phyloP scores from a whole-genome alignment of 495 filamentous ascomycete genomes.

The Collariella sp. region DNA sequence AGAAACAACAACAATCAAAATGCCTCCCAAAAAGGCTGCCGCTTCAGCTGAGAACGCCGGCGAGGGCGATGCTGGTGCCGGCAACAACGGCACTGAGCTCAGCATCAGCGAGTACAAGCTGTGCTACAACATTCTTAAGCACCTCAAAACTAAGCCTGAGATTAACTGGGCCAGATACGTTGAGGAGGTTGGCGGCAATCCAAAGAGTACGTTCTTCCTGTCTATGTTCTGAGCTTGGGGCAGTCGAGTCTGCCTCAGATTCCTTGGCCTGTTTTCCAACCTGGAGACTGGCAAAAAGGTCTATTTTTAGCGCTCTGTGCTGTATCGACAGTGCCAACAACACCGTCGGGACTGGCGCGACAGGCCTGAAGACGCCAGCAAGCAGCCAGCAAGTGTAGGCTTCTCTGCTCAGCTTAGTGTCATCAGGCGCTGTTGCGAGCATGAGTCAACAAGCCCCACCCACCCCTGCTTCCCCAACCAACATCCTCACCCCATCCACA shows the following conservation, averaged over 20 bases:
- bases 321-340: too few relatives aligned
- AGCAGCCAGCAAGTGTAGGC: too few relatives aligned
- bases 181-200: not conserved
- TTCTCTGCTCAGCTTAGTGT: too few relatives aligned
- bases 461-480: not conserved
- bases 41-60: not conserved
- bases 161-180: conserved; percentile 4
- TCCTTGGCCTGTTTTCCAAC: not conserved
- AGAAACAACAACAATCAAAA: not conserved
- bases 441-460: not conserved
- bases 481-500: not conserved
- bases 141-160: conserved; percentile 6
- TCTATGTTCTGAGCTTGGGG: not conserved
- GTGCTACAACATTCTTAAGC: not conserved
- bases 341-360: not conserved
- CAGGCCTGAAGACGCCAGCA: too few relatives aligned
- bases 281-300: too few relatives aligned
- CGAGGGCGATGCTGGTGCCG: not conserved
- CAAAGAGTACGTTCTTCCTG: conserved; percentile 2
- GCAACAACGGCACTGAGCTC: not conserved
- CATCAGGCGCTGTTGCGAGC: too few relatives aligned
- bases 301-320: too few relatives aligned
- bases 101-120: not conserved
- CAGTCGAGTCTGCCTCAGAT: not conserved
- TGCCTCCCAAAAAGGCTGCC: conserved; percentile 4